Evolutionary conservation across 768 basidiomycete genomes (phyloP), one percentile per base, ranked within the genome.

Genomic region (Kwoniella mangroviensis): DNA sequence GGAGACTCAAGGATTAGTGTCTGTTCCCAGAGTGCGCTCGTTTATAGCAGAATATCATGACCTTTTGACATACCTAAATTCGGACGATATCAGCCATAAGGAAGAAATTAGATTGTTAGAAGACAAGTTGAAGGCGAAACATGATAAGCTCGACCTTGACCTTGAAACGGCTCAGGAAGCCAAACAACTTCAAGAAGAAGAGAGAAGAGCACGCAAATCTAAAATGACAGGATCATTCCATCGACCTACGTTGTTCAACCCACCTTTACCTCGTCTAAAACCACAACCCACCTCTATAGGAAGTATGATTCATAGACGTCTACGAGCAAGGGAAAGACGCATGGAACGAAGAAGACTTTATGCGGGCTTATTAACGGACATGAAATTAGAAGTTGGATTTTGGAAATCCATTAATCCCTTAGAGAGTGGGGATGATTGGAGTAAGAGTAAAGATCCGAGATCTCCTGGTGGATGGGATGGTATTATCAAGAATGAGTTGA

Each of bases 231-330:
- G 92, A 4, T 86, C 86, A 1, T 87, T 88, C 79, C 79, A 93
- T n/a, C 88, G 88, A 12, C 87, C 92, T 0, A 86, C 90, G 0
- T 62, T 87, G 9, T 88, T 83, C 82, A 88, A 93, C 78, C 85
- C 84, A 0, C 92, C 93, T 1, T 86, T 97, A 15, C 93, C 93
- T 0, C 88, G 92, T 0, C 84, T 97, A 74, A 88, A 87, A 51
- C 92, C 92, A 0, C 93, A 96, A 71, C 94, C 95, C 0, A 74
- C 83, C 4, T 85, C 86, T n/a, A 87, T 94, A 55, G 86, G 87
- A 1, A 86, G 87, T 80, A 92, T 94, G 85, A 91, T 95, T 42
- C 79, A 84, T 52, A 82, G 84, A 17, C 84, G 90, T 1, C 83
- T 86, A 17, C 70, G 77, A 10, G 83, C 84, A 4, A 84, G 86